phyloP scores from a whole-genome alignment of 257 asterid genomes.

The Solanum bulbocastanum region DNA sequence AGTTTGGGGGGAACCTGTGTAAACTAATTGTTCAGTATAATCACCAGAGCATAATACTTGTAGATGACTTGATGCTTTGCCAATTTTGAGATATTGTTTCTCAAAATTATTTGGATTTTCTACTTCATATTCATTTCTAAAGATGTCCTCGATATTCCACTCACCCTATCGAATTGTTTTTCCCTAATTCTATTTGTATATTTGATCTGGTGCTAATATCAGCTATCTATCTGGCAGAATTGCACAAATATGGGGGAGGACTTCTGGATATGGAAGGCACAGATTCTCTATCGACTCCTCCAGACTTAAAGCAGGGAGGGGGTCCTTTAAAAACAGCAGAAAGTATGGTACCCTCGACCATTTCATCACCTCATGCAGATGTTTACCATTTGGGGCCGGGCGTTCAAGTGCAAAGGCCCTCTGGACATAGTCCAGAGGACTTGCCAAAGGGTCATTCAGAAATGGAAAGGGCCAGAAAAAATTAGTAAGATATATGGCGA shows the following conservation, averaged over 20 bases:
- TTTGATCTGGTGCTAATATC: background rate
- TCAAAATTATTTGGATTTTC: background rate
- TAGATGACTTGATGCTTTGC: background rate
- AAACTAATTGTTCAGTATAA: background rate
- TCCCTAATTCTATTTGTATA: background rate
- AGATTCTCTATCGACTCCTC: background rate
- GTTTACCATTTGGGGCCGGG: conserved; percentile 6
- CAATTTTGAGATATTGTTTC: background rate
- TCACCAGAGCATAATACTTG: background rate
- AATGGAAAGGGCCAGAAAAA: conserved; percentile 18
- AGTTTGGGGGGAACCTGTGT: background rate
- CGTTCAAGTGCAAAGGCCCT: background rate
- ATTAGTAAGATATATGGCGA: conserved; percentile 18
- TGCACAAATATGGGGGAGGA: conserved; percentile 13
- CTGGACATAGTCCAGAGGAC: conserved; percentile 1
- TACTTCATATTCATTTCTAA: background rate
- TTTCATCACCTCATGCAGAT: background rate
- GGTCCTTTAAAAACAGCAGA: conserved; percentile 1
- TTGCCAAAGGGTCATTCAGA: conserved; percentile 7
- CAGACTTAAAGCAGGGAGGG: conserved; percentile 4
- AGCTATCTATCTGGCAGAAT: conserved; percentile 5
- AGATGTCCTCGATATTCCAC: background rate
- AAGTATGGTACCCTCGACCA: background rate
- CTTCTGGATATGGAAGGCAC: conserved; percentile 4
- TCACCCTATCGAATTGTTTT: background rate